Conservation (phyloP, 139 green algal species). For the Yamagishiella unicocca region DNA sequence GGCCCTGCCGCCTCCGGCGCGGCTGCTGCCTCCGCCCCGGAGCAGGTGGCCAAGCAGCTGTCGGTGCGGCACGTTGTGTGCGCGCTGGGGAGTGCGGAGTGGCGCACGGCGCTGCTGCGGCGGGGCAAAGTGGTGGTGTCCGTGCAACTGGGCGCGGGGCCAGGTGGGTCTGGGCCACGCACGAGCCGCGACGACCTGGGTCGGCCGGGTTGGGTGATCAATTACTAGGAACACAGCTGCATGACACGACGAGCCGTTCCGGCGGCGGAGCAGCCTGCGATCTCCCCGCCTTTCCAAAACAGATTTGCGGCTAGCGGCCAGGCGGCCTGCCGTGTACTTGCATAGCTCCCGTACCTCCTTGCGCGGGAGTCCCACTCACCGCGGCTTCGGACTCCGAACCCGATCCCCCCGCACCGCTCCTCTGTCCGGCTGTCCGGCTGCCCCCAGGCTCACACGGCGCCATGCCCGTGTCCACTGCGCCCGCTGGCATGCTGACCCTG, state of each 20-base stretch:
- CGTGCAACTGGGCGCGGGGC: conserved; percentile 50
- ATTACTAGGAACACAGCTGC: too few relatives aligned
- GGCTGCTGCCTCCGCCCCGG: background rate
- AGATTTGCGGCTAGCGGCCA: too few relatives aligned
- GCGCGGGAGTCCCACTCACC: too few relatives aligned
- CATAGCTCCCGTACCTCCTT: too few relatives aligned
- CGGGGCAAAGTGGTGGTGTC: conserved; percentile 48
- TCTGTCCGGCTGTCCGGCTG: background rate
- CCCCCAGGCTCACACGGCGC: background rate
- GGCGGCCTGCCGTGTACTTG: too few relatives aligned
- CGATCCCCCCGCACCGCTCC: conserved; percentile 14
- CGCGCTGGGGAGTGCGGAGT: conserved; percentile 50
- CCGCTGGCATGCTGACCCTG: conserved; percentile 53
- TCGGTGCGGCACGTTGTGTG: conserved; percentile 30
- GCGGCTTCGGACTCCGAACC: too few relatives aligned
- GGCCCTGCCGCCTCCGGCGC: background rate
- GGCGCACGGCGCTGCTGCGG: conserved; percentile 53
- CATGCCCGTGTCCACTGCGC: conserved; percentile 45
- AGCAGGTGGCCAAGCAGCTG: background rate
- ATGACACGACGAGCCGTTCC: too few relatives aligned
- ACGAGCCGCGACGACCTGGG: too few relatives aligned
- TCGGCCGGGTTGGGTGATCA: too few relatives aligned
- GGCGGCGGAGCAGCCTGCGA: too few relatives aligned
- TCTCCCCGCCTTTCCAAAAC: too few relatives aligned
- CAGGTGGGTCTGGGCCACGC: conserved; percentile 23